A percentile compares a stretch with the other conserved stretches of the same genome.
Evolutionary conservation across 129 eudicot species (phyloP).

Genomic region (Saussurea involucrata): DNA sequence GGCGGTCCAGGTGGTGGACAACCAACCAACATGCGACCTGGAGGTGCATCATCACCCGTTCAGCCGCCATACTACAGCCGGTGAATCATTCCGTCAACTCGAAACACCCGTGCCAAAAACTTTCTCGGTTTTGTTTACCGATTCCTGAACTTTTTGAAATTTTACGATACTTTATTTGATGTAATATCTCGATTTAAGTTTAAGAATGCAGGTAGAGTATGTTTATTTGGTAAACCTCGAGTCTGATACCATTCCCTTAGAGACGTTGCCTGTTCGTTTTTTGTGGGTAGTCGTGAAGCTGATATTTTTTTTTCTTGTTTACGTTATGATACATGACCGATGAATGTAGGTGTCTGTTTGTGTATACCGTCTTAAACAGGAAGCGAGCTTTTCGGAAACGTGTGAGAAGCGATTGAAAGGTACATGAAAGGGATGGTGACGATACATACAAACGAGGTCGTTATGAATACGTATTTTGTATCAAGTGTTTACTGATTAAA

Average conservation of each 20-base stretch:
- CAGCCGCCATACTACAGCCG: conserved; percentile 42
- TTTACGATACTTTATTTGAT: background rate
- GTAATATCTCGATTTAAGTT: background rate
- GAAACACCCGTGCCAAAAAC: background rate
- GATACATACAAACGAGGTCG: too few species aligned
- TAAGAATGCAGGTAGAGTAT: background rate
- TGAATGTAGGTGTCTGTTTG: background rate
- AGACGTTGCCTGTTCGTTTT: background rate
- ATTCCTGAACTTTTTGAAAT: background rate
- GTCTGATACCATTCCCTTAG: background rate
- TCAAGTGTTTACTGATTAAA: background rate
- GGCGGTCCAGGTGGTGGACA: conserved; percentile 21
- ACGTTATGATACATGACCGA: background rate
- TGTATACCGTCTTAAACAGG: background rate
- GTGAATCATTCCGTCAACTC: background rate
- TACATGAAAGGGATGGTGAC: too few species aligned
- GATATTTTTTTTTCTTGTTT: background rate
- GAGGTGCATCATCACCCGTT: conserved; percentile 25
- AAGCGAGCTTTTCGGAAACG: too few species aligned
- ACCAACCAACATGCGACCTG: conserved; percentile 24
- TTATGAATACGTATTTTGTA: too few species aligned
- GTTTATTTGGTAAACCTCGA: background rate
- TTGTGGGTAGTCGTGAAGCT: background rate
- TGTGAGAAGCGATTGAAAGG: too few species aligned
- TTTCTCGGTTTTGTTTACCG: background rate